Percentiles rank a stretch among this genome's conserved stretches.
phyloP scores from a whole-genome alignment of 2,329 filamentous ascomycete genomes.

The Scytalidium sp. region DNA sequence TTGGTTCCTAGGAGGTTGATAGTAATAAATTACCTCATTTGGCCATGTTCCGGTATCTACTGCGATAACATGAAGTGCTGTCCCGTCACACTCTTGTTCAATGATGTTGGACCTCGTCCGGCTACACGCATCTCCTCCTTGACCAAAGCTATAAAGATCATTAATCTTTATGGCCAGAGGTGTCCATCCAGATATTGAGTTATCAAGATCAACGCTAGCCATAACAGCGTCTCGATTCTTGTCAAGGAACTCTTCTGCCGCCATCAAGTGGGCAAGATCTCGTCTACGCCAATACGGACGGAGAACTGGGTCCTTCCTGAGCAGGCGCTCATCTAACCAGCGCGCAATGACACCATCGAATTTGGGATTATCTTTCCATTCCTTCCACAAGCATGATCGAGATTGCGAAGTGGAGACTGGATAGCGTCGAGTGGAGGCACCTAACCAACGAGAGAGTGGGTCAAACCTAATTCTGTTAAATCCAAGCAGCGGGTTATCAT shows the following conservation, averaged over 20 bases:
- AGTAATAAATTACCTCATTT: constrained; percentile 16
- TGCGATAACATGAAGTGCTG: constrained; percentile 38
- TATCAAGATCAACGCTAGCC: constrained; percentile 29
- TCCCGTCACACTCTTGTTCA: constrained; percentile 9
- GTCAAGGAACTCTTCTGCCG: constrained; percentile 39
- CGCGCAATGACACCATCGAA: constrained; percentile 44
- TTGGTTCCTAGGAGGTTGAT: neutral
- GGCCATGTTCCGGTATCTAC: constrained; percentile 27
- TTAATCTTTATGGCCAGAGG: constrained; percentile 32
- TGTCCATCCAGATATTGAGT: constrained; percentile 29
- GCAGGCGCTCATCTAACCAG: constrained; percentile 43
- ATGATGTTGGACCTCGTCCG: constrained; percentile 28
- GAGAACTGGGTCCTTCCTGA: constrained; percentile 37
- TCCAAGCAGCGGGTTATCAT: constrained; percentile 49
- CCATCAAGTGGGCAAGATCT: constrained; percentile 34
- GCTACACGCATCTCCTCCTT: constrained; percentile 33
- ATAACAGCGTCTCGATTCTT: constrained; percentile 28
- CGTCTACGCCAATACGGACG: constrained; percentile 36
- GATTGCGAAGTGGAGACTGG: constrained; percentile 40
- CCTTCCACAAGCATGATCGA: constrained; percentile 43
- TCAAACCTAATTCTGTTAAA: constrained; percentile 34
- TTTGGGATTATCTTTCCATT: constrained; percentile 40
- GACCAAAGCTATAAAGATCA: constrained; percentile 35
- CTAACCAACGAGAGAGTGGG: constrained; percentile 29
- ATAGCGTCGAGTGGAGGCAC: constrained; percentile 33